phyloP scores from a whole-genome alignment of 2,329 filamentous ascomycete species.

The Escovopsis weberi region DNA sequence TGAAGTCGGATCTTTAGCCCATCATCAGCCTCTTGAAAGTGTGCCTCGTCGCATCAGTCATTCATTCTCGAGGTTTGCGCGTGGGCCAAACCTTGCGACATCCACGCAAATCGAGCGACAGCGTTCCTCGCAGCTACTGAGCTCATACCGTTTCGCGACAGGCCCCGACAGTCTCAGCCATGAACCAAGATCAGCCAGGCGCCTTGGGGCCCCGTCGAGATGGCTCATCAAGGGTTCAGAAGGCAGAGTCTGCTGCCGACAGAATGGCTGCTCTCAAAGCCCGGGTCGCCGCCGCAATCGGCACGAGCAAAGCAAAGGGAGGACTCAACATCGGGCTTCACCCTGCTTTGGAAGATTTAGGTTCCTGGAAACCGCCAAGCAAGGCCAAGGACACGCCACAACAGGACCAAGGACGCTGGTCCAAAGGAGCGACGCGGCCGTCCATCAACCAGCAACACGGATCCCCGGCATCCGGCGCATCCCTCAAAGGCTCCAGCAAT shows the following conservation, averaged over 20 bases:
- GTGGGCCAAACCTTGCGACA: too few relatives aligned
- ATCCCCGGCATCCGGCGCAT: slow-evolving; percentile 1
- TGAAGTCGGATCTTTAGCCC: too few relatives aligned
- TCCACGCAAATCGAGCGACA: too few relatives aligned
- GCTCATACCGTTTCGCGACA: too few relatives aligned
- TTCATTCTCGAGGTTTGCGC: too few relatives aligned
- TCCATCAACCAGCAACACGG: neutral
- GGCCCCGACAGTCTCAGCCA: slow-evolving; percentile 9
- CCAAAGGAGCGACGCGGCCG: neutral
- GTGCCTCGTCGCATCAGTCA: too few relatives aligned
- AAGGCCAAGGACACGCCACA: slow-evolving; percentile 20
- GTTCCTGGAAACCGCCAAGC: slow-evolving; percentile 28
- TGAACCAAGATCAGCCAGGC: slow-evolving; percentile 38
- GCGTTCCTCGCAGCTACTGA: too few relatives aligned
- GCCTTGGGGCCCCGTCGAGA: slow-evolving; percentile 44
- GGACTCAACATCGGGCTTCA: slow-evolving; percentile 65
- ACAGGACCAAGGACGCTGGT: slow-evolving; percentile 7
- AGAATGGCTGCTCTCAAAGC: slow-evolving; percentile 65
- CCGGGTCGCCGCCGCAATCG: slow-evolving; percentile 62
- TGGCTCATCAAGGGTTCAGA: slow-evolving; percentile 37
- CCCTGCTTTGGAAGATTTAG: slow-evolving; percentile 52
- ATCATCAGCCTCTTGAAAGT: too few relatives aligned
- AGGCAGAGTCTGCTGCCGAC: slow-evolving; percentile 44
- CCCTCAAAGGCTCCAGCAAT: neutral
- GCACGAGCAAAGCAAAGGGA: slow-evolving; percentile 42